Evolutionary conservation across 1,284 basidiomycete species (phyloP), one percentile per base, ranked within the genome.

Genomic region (Fomitiporia mediterranea): DNA sequence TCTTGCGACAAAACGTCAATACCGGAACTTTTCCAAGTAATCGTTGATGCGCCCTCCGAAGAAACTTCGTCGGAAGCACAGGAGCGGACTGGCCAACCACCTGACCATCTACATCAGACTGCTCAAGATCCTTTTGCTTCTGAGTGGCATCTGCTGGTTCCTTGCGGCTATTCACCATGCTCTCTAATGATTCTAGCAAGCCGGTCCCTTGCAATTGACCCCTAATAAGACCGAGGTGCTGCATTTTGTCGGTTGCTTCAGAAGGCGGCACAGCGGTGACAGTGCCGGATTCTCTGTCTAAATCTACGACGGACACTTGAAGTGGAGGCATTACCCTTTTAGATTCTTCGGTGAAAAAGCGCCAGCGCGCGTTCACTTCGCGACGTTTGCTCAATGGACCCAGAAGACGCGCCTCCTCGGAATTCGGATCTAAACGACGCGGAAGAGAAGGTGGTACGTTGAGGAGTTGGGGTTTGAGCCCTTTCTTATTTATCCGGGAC

Each of bases 301-400:
- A 25, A 32, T 39, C 17, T 42, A 32, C 47, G 35, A 72, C 62
- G 21, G 65, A 67, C n/a, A 80, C 65, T 59, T 83, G 73, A 19
- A 90, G 65, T 3, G 88, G 87, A 25, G 83, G 81, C 13, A 70
- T 64, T 7, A 85, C 66, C 63, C 81, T 84, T 62, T 73, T 77
- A 61, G 72, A 72, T 64, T 89, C 80, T 3, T 60, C 58, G 9
- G 67, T 72, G 68, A 83, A 90, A 64, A 76, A 88, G 17, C 82
- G 77, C 80, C 83, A 79, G n/a, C 80, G 80, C 51, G 83, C 76
- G 66, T 92, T 91, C 39, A 81, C 76, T 65, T 88, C 79, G 38
- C 88, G 79, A 34, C 88, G 80, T 65, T 80, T 86, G 68, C 83
- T 86, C 39, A 89, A 70, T 15, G 76, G 78, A 1, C 88, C 89